Conservation (phyloP, 306 rosid genomes). For the Ormosia semicastrata region DNA sequence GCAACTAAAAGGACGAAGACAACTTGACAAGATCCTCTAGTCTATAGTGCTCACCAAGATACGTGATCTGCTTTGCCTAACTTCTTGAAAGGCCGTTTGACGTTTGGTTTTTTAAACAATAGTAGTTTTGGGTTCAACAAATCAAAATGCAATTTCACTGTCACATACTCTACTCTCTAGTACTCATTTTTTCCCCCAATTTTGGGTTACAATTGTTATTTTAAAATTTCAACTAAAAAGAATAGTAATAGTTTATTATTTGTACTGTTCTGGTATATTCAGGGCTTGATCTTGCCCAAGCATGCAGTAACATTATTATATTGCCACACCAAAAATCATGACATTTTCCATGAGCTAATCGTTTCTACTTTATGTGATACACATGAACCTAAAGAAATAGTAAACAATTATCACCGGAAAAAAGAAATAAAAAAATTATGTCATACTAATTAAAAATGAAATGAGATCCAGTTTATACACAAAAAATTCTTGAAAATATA, state of each 20-base stretch:
- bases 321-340: not conserved
- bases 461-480: not conserved
- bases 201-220: not conserved
- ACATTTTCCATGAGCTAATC: not conserved
- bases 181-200: not conserved
- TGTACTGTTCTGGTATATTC: not conserved
- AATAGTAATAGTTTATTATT: not conserved
- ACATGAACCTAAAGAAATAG: not conserved
- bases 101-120: not conserved
- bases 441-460: not conserved
- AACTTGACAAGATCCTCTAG: slow-evolving; percentile 2
- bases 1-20: slow-evolving; percentile 9
- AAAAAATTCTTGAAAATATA: not conserved
- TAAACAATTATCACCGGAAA: not conserved
- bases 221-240: not conserved
- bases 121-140: not conserved
- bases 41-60: slow-evolving; percentile 6
- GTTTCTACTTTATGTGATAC: not conserved
- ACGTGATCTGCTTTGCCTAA: slow-evolving; percentile 22
- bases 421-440: not conserved
- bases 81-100: not conserved
- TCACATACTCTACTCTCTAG: not conserved
- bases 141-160: slow-evolving; percentile 1
- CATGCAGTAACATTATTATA: not conserved
- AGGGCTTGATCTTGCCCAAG: not conserved